phyloP scores from a whole-genome alignment of 352 stramenopile species.

The Globisporangium radiosum region DNA sequence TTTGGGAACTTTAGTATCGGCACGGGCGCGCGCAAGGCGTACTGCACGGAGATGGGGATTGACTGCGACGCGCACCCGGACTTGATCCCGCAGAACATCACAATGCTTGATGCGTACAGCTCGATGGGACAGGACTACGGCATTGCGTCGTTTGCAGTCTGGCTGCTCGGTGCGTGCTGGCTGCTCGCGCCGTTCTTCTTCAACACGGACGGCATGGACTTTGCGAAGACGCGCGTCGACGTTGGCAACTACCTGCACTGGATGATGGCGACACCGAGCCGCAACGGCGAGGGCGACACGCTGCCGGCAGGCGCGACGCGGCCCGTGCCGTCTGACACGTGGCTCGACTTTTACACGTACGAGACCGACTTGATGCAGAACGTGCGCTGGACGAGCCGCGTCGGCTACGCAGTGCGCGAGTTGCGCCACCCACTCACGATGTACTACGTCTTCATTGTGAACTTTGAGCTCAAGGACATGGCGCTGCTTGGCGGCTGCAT shows the following conservation, averaged over 20 bases:
- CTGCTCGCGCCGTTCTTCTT: constrained; percentile 82
- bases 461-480: constrained; percentile 66
- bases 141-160: constrained; percentile 84
- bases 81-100: constrained; percentile 61
- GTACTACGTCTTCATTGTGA: constrained; percentile 78
- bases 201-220: constrained; percentile 85
- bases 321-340: constrained; percentile 41
- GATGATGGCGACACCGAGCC: constrained; percentile 64
- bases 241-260: constrained; percentile 76
- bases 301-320: constrained; percentile 29
- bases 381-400: constrained; percentile 54
- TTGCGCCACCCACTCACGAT: constrained; percentile 72
- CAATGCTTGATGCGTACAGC: constrained; percentile 66
- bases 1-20: constrained; percentile 80
- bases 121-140: constrained; percentile 84
- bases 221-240: constrained; percentile 79
- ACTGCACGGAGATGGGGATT: constrained; percentile 43
- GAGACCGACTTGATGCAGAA: constrained; percentile 58
- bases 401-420: constrained; percentile 71
- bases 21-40: constrained; percentile 39
- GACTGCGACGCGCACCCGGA: constrained; percentile 46
- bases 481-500: constrained; percentile 51
- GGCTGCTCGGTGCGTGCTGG: constrained; percentile 75
- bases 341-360: constrained; percentile 75
- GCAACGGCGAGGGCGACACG: constrained; percentile 36